Base-by-base conservation (phyloP, 163 green algal genomes). In the Picocystis sp. region DNA sequence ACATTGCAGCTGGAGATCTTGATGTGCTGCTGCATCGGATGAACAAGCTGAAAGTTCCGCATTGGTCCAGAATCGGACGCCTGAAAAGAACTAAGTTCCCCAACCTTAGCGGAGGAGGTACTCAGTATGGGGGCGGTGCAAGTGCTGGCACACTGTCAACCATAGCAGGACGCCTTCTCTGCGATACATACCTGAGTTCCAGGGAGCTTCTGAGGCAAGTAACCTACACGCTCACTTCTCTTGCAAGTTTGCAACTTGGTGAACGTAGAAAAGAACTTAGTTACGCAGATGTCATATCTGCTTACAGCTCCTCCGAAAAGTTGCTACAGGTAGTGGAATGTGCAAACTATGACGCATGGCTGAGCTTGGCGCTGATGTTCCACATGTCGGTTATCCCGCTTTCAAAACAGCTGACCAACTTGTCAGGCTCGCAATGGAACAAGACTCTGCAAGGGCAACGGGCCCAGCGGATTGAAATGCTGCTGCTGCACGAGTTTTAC, bases 401-500 rank as follows among this genome's bases (percentile, higher is more conserved):
- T 35, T 80, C 80, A 12, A 69, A 74, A 45, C 84, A 95, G 72
- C 72, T 97, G 34, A 81, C 82, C 47, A 68, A 63, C 25, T 66
- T 98, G 44, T 82, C 71, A 10, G 89, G 90, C 13, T 85, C 69
- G 54, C 66, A 92, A 34, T 98, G 90, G 90, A 77, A 62, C 53
- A 81, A 79, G 45, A 86, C 81, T 13, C 78, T 98, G 57, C 61
- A 72, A 55, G 78, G 80, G 25, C 71, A 83, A 53, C 76, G 89
- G 17, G 89, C 90, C n/a, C 78, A 89, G 72, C 82, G 90, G 62
- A 97, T 97, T 45, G 90, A 99, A 77, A 92, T 85, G 72, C 81
- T 99, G 53, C 80, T 99, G 62, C 79, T 94, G 57, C 90, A 98
- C 61, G 90, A 99, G 75, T 98, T 99, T 68, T 78, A 99, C 52